phyloP scores from a whole-genome alignment of 495 filamentous ascomycete species.

The Penicillium turbatum region DNA sequence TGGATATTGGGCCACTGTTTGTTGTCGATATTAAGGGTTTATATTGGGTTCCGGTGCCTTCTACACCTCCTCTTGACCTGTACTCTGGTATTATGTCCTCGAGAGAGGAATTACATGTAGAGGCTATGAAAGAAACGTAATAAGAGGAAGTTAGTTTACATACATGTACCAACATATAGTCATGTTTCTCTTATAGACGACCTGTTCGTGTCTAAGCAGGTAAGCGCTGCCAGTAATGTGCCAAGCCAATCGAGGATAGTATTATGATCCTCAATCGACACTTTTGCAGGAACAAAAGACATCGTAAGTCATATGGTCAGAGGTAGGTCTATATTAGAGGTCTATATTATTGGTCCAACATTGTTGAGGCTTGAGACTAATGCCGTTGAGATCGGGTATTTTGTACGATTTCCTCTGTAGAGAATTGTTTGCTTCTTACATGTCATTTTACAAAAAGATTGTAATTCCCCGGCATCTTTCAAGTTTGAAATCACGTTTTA shows the following conservation, averaged over 20 bases:
- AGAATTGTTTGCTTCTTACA: background rate
- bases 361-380: constrained; percentile 1
- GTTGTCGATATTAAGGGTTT: too few species aligned
- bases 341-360: background rate
- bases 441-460: background rate
- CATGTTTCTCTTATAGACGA: background rate
- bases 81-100: too few species aligned
- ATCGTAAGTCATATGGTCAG: background rate
- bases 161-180: too few species aligned
- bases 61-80: too few species aligned
- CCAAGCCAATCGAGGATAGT: background rate
- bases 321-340: too few species aligned
- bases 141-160: too few species aligned
- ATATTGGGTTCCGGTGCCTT: too few species aligned
- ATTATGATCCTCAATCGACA: background rate
- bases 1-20: too few species aligned
- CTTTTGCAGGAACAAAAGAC: background rate
- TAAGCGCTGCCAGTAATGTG: background rate
- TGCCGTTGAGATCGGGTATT: constrained; percentile 5
- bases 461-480: background rate
- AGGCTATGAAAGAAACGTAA: too few species aligned
- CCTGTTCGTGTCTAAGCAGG: background rate
- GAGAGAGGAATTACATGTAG: too few species aligned
- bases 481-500: background rate
- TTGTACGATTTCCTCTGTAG: background rate